phyloP scores from a whole-genome alignment of 805 yeast species.

The Blastobotrys attinorum region DNA sequence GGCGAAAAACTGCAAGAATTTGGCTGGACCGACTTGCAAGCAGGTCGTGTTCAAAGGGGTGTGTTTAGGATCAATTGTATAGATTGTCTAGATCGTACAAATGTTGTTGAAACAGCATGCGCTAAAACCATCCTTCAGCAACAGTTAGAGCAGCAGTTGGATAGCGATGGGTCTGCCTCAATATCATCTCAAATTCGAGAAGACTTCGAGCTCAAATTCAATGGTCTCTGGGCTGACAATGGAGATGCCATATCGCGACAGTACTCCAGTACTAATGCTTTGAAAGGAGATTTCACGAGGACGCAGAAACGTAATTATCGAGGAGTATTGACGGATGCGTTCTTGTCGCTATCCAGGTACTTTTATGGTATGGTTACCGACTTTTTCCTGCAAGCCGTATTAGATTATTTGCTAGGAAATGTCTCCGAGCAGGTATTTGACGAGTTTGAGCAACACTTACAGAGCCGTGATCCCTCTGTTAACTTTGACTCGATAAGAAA shows the following conservation, averaged over 20 bases:
- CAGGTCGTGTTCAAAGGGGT: conserved; percentile 37
- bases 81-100: conserved; percentile 59
- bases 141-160: conserved; percentile 21
- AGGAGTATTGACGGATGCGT: conserved; percentile 38
- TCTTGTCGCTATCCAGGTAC: conserved; percentile 36
- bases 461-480: conserved; percentile 21
- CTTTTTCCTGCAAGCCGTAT: conserved; percentile 36
- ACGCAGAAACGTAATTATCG: conserved; percentile 35
- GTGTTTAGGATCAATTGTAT: conserved; percentile 54
- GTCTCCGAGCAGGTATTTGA: conserved; percentile 32
- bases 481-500: conserved; percentile 23
- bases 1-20: conserved; percentile 12
- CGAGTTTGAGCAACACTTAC: conserved; percentile 34
- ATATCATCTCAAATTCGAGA: too few relatives aligned
- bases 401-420: conserved; percentile 36
- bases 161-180: conserved; percentile 1
- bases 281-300: conserved; percentile 42
- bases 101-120: conserved; percentile 35
- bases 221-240: conserved; percentile 55
- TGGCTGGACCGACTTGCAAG: conserved; percentile 29
- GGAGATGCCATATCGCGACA: conserved; percentile 60
- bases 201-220: conserved; percentile 23
- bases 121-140: conserved; percentile 24
- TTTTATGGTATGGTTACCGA: conserved; percentile 39
- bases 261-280: conserved; percentile 51